Base-by-base conservation (phyloP, 345 rosid genomes). In the Xanthoceras sorbifolium region DNA sequence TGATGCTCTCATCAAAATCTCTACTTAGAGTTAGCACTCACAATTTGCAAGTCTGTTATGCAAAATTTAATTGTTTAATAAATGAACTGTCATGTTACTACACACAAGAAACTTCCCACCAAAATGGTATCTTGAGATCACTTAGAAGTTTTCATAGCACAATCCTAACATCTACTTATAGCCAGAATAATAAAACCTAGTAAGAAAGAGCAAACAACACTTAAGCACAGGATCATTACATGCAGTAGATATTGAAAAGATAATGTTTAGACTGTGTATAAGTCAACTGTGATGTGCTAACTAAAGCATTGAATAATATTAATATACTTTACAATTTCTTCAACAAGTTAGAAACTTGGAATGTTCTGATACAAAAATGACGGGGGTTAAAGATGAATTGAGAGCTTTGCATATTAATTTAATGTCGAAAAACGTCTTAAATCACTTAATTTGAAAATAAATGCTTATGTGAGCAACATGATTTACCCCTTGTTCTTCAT, bases 401-500 rank as follows among this genome's bases (percentile, higher is more conserved):
- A 78, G 34, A 48, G 65, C 44, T 67, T 36, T 60, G 59, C 36
- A 31, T 54, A 71, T 50, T 77, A 46, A 64, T 46, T 71, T 78
- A 42, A 59, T 25, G 64, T 62, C 61, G 67, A 73, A 72, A 72
- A 65, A 77, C 14, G 46, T 76, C 60, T 69, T 71, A 62, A 77
- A 82, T 80, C 61, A 73, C 48, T 71, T 71, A 31, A 77, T 48
- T 71, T 63, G 40, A 69, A 71, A 40, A 55, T 44, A 54, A 64
- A 67, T 26, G 52, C n/a, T 66, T 71, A 54, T 75, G 36, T 71
- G 61, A 48, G 76, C 69, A 67, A 75, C 77, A 73, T 72, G 32
- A 81, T 85, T 75, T 86, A 92, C 91, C 87, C 88, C 90, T 40
- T 63, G 72, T 78, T 93, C 97, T 85, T 91, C 94, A 76, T 85